A percentile compares a stretch with the other conserved stretches of the same genome.
These are phyloP conservation scores for Porcisia deanei DNA, from an alignment of 208 protist species.

Conservation along the genomic window DNA sequence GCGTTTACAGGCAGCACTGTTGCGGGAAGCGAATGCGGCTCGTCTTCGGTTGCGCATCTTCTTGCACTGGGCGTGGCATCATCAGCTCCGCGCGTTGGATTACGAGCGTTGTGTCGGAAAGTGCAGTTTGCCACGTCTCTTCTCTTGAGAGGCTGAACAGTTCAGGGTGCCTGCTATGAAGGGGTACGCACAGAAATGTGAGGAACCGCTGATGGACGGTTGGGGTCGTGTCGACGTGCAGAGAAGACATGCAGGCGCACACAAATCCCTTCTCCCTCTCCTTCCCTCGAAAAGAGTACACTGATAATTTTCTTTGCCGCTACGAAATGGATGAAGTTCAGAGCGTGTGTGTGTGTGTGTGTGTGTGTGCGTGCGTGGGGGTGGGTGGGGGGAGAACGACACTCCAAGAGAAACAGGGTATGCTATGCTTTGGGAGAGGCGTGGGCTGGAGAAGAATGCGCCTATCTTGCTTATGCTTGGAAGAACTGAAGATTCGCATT, in stretches of 20 bases:
- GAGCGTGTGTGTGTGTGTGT: no score
- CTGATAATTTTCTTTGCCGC: no score
- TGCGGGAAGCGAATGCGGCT: constrained; percentile 15
- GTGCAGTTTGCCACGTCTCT: neutral
- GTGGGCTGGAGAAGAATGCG: no score
- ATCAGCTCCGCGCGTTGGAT: constrained; percentile 15
- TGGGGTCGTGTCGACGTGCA: neutral
- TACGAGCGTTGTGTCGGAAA: constrained; percentile 4
- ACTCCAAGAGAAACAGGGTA: no score
- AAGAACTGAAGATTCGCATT: no score
- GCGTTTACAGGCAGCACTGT: constrained; percentile 17
- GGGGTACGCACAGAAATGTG: neutral
- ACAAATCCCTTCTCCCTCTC: neutral
- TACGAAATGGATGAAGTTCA: no score
- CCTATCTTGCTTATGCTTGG: no score
- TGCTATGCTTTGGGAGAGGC: no score
- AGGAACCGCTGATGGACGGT: neutral
- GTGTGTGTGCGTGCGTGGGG: no score
- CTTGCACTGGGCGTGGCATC: constrained; percentile 23
- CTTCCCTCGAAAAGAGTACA: neutral
- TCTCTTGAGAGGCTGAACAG: neutral
- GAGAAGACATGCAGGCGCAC: neutral
- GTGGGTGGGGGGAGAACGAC: no score
- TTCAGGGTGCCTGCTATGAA: neutral
- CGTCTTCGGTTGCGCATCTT: constrained; percentile 12